These are phyloP conservation scores for Talaromyces sp. DNA, from an alignment of 2,329 filamentous ascomycete species.

Conservation along the genomic window DNA sequence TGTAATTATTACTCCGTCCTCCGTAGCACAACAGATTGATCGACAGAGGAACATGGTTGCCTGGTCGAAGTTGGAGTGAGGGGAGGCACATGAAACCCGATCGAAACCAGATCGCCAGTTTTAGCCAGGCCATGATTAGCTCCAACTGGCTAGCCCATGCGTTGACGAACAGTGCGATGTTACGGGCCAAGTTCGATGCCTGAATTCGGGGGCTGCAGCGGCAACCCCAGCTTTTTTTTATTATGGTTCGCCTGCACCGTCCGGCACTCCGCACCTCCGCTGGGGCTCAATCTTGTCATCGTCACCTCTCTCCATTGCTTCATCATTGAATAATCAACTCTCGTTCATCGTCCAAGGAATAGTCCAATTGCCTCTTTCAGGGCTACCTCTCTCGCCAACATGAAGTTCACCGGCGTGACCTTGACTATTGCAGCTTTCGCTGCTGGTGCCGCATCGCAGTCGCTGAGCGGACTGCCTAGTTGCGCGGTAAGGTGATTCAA, in stretches of 20 bases:
- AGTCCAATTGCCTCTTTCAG: background rate
- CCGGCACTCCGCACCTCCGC: background rate
- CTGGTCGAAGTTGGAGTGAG: background rate
- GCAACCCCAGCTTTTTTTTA: background rate
- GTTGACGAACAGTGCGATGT: background rate
- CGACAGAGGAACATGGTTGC: background rate
- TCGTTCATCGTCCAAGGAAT: background rate
- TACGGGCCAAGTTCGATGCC: background rate
- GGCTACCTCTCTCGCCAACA: background rate
- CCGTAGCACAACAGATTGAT: background rate
- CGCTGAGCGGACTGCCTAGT: slow-evolving; percentile 39
- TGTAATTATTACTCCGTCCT: too few species aligned
- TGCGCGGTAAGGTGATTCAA: slow-evolving; percentile 49
- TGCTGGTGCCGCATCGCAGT: slow-evolving; percentile 43
- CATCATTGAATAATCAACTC: background rate
- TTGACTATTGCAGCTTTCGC: slow-evolving; percentile 49
- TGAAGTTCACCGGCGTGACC: slow-evolving; percentile 29
- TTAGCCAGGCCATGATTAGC: too few species aligned
- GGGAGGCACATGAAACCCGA: background rate
- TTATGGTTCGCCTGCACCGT: background rate
- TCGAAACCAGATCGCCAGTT: background rate
- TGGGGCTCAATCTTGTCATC: background rate
- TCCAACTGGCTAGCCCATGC: background rate
- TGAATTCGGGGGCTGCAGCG: background rate
- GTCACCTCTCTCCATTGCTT: background rate